Percentiles rank a stretch among this genome's conserved stretches.
Evolutionary conservation across 2,329 filamentous ascomycete species (phyloP).

Genomic region (Aspergillus alliaceus): DNA sequence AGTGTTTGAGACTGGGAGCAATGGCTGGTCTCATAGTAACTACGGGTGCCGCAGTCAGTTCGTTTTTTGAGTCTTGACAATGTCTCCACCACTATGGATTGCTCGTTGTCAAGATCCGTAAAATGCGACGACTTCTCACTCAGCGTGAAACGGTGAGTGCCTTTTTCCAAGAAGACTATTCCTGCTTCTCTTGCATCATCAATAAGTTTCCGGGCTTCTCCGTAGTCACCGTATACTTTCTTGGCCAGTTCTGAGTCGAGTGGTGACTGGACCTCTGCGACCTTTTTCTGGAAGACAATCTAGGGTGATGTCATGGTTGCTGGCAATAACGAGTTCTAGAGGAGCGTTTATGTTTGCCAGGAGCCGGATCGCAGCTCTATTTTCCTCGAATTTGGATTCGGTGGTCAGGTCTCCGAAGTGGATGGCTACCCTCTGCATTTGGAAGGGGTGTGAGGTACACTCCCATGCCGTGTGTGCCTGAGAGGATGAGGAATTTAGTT

Average conservation of each 20-base stretch:
- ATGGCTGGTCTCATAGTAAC: constrained; percentile 42
- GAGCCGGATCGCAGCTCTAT: constrained; percentile 42
- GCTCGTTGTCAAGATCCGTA: constrained; percentile 46
- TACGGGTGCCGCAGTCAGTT: constrained; percentile 1
- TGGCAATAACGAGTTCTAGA: constrained; percentile 56
- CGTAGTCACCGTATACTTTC: constrained; percentile 42
- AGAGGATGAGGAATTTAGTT: constrained; percentile 47
- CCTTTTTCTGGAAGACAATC: constrained; percentile 42
- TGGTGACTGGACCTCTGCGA: constrained; percentile 25
- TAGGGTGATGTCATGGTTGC: constrained; percentile 55
- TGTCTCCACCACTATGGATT: constrained; percentile 36
- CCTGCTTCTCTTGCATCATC: constrained; percentile 31
- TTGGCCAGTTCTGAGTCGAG: constrained; percentile 27
- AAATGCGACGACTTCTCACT: constrained; percentile 45
- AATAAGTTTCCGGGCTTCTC: constrained; percentile 43
- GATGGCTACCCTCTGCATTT: constrained; percentile 51
- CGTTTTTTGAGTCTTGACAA: constrained; percentile 8
- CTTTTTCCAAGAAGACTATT: constrained; percentile 54
- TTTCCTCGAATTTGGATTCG: constrained; percentile 44
- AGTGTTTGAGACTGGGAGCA: constrained; percentile 51
- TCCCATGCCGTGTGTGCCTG: constrained; percentile 52
- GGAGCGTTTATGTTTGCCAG: constrained; percentile 48
- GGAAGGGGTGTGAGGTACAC: too few relatives aligned
- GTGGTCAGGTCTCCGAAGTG: constrained; percentile 57
- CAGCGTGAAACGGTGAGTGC: constrained; percentile 46